phyloP scores from a whole-genome alignment of 192 early-diverging fungal genomes.

The Backusella parvicylindrica region DNA sequence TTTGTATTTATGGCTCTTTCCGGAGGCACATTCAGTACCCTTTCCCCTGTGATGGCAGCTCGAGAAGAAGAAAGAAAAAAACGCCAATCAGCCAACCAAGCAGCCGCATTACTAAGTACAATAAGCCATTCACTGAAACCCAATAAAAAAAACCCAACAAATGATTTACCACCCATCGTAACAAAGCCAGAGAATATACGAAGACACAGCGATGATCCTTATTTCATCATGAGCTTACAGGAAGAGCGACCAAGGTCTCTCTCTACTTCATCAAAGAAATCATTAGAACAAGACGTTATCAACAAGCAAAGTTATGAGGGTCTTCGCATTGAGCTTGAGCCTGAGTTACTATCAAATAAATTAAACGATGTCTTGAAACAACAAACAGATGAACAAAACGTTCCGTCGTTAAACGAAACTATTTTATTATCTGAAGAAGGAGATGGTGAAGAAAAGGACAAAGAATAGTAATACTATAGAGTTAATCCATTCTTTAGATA shows the following conservation, averaged over 20 bases:
- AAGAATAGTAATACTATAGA: background rate
- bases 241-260: background rate
- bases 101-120: background rate
- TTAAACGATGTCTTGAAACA: background rate
- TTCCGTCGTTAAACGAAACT: background rate
- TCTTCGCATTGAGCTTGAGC: background rate
- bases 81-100: slow-evolving; percentile 11
- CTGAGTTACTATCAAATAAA: background rate
- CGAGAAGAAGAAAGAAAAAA: slow-evolving; percentile 33
- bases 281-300: background rate
- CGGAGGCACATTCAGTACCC: slow-evolving; percentile 34
- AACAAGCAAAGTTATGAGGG: background rate
- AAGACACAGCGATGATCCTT: slow-evolving; percentile 2
- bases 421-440: background rate
- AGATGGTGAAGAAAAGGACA: background rate
- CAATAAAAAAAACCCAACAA: background rate
- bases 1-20: slow-evolving; percentile 41
- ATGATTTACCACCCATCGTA: background rate
- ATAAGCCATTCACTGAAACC: background rate
- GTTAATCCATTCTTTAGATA: background rate
- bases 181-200: background rate
- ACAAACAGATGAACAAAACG: background rate
- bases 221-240: background rate
- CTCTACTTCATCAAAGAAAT: background rate
- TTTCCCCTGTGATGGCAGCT: slow-evolving; percentile 35